These are phyloP conservation scores for Fusarium piperis DNA, from an alignment of 2,329 filamentous ascomycete genomes.

Conservation along the genomic window DNA sequence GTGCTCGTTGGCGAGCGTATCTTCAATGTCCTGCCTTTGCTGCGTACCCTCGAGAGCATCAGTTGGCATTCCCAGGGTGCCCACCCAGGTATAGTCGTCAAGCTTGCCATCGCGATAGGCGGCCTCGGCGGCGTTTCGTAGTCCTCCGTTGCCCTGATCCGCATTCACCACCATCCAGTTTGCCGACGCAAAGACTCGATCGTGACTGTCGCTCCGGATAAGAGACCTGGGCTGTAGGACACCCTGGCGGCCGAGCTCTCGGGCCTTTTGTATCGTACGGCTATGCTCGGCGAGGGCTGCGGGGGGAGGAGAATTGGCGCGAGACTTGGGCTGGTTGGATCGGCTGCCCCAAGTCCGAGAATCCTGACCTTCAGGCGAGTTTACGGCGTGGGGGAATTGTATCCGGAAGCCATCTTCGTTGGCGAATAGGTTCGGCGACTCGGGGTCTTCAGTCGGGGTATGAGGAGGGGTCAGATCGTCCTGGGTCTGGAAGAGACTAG, in stretches of 20 bases:
- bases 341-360: conserved; percentile 80
- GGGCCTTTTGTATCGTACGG: conserved; percentile 65
- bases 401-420: conserved; percentile 68
- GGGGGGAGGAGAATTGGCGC: conserved; percentile 77
- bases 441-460: conserved; percentile 59
- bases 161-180: conserved; percentile 86
- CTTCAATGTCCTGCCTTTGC: conserved; percentile 84
- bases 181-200: conserved; percentile 77
- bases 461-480: conserved; percentile 64
- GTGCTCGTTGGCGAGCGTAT: conserved; percentile 81
- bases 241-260: conserved; percentile 66
- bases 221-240: conserved; percentile 63
- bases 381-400: conserved; percentile 63
- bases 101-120: conserved; percentile 75
- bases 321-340: conserved; percentile 81
- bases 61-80: conserved; percentile 92
- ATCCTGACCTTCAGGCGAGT: conserved; percentile 77
- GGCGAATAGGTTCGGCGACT: conserved; percentile 59
- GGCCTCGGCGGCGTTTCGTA: conserved; percentile 87
- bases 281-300: conserved; percentile 78
- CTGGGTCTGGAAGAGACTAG: conserved; percentile 63
- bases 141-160: conserved; percentile 90
- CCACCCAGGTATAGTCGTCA: conserved; percentile 86
- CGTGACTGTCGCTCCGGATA: conserved; percentile 69
- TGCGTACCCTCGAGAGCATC: conserved; percentile 80